Percentiles rank a stretch among this genome's conserved stretches.
Conservation (phyloP, 257 asterid genomes). For the Coffea canephora region DNA sequence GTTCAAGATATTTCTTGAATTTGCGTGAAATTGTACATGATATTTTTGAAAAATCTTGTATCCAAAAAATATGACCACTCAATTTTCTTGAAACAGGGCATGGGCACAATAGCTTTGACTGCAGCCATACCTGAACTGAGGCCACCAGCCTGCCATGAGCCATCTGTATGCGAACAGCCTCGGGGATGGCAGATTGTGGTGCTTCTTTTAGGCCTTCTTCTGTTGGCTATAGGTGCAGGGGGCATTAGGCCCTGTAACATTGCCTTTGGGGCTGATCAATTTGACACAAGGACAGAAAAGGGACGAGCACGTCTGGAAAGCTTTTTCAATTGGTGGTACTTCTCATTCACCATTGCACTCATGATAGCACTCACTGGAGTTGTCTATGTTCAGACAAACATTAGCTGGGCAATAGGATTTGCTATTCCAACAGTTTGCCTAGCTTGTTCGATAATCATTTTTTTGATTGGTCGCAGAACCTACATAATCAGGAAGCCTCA, state of each 20-base stretch:
- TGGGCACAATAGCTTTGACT: conserved; percentile 54
- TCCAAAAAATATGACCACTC: background rate
- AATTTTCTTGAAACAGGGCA: conserved; percentile 41
- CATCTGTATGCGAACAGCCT: conserved; percentile 40
- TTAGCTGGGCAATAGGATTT: conserved; percentile 73
- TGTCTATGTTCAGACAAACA: conserved; percentile 66
- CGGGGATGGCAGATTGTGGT: conserved; percentile 55
- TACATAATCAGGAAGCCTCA: conserved; percentile 42
- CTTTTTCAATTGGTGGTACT: conserved; percentile 93
- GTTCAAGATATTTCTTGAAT: too few relatives aligned
- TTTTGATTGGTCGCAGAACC: conserved; percentile 53
- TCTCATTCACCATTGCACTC: conserved; percentile 74
- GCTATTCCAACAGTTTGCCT: conserved; percentile 75
- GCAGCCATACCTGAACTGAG: conserved; percentile 51
- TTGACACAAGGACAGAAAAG: conserved; percentile 58
- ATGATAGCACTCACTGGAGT: conserved; percentile 63
- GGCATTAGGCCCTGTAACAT: conserved; percentile 83
- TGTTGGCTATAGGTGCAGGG: conserved; percentile 75
- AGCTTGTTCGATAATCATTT: conserved; percentile 45
- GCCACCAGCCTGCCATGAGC: conserved; percentile 49
- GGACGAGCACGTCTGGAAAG: conserved; percentile 65
- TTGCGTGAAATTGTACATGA: too few relatives aligned
- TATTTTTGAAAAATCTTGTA: too few relatives aligned
- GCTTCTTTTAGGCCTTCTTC: conserved; percentile 50
- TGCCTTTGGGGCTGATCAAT: conserved; percentile 93